phyloP scores from a whole-genome alignment of 148 eudicot genomes.

The Silene uniflora region DNA sequence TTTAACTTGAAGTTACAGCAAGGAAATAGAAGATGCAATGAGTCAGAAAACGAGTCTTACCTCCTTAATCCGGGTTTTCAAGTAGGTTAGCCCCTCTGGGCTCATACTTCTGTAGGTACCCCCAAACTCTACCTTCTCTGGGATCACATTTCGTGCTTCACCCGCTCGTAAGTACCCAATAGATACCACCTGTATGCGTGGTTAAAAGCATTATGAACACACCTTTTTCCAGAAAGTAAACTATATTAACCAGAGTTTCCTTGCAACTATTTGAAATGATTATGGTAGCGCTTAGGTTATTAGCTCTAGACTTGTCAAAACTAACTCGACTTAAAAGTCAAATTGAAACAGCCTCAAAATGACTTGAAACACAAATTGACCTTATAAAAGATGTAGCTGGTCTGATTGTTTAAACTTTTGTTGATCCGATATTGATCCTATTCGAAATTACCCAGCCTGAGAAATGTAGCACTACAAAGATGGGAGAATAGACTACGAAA shows the following conservation, averaged over 20 bases:
- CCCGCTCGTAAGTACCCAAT: constrained; percentile 55
- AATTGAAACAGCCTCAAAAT: too few relatives aligned
- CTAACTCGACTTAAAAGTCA: too few relatives aligned
- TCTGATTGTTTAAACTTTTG: too few relatives aligned
- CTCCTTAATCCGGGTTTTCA: constrained; percentile 55
- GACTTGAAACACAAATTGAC: too few relatives aligned
- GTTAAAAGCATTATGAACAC: not conserved
- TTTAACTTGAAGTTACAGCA: not conserved
- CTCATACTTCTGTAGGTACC: constrained; percentile 57
- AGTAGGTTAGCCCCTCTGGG: constrained; percentile 42
- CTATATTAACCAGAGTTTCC: not conserved
- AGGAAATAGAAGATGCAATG: not conserved
- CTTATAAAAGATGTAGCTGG: too few relatives aligned
- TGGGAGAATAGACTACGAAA: not conserved
- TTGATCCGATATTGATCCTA: too few relatives aligned
- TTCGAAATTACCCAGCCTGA: not conserved
- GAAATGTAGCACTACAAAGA: not conserved
- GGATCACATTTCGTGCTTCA: constrained; percentile 57
- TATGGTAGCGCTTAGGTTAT: not conserved
- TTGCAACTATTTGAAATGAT: not conserved
- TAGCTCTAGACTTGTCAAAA: not conserved
- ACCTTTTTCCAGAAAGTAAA: not conserved
- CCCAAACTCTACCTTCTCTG: constrained; percentile 55
- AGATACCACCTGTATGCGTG: constrained; percentile 48
- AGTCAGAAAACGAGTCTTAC: constrained; percentile 17